A percentile compares a stretch with the other conserved stretches of the same genome.
These are phyloP conservation scores for Fusarium abutilonis DNA, from an alignment of 2,329 filamentous ascomycete species.

Conservation along the genomic window DNA sequence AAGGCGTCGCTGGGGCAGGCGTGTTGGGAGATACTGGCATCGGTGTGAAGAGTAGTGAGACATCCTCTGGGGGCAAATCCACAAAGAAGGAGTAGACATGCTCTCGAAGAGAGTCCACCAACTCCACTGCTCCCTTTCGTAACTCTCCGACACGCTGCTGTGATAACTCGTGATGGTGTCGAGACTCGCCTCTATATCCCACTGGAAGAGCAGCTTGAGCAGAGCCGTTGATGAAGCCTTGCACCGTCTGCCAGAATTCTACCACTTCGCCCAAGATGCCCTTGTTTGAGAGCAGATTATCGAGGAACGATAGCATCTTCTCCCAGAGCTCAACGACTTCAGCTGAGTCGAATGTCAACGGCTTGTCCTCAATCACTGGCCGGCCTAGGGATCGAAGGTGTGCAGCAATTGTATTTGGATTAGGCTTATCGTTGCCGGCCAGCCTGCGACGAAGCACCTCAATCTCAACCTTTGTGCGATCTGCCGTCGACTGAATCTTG, in stretches of 20 bases:
- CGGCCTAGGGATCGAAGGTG: constrained; percentile 80
- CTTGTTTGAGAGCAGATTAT: constrained; percentile 76
- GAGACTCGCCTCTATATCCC: constrained; percentile 84
- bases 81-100: constrained; percentile 84
- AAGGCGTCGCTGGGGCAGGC: constrained; percentile 50
- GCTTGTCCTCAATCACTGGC: constrained; percentile 69
- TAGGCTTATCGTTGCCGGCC: constrained; percentile 77
- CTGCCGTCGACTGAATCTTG: constrained; percentile 81
- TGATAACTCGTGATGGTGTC: constrained; percentile 82
- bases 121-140: constrained; percentile 79
- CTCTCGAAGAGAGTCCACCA: constrained; percentile 85
- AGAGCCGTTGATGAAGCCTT: constrained; percentile 88
- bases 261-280: constrained; percentile 89
- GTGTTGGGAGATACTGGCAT: constrained; percentile 73
- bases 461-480: constrained; percentile 90
- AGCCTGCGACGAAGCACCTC: constrained; percentile 87
- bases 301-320: constrained; percentile 79
- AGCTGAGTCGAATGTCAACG: constrained; percentile 75
- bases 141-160: constrained; percentile 75
- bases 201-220: constrained; percentile 81
- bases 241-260: constrained; percentile 92
- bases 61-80: constrained; percentile 88
- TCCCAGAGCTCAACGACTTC: constrained; percentile 94
- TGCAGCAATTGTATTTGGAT: constrained; percentile 72
- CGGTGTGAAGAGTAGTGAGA: constrained; percentile 87